Base-by-base conservation (phyloP, 1,139 yeast genomes). In the Pichia cactophila region DNA sequence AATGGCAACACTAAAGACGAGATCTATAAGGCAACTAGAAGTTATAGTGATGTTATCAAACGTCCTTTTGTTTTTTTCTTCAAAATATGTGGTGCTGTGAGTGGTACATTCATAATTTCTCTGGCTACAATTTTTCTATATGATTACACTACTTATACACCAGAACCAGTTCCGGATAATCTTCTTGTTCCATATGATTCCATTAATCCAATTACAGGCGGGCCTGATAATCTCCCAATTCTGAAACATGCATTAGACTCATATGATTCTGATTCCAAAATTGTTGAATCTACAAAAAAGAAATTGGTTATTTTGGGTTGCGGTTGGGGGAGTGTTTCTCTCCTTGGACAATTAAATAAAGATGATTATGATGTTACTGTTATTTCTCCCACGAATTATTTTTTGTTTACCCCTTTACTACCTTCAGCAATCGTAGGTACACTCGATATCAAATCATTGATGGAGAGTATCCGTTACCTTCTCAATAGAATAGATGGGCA, bases 161-260 rank as follows among this genome's bases (percentile, higher is more conserved):
- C 62, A 4, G 57, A 57, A 4, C 58, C 54, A 33, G 42, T 51
- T 10, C 56, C 57, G 12, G 63, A 66, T 9, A 61, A 70, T 39
- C 47, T 63, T 26, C 41, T 57, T 11, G 63, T 81, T 23, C 75
- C 81, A 7, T 62, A 67, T 17, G 66, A 70, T 28, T 83, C 85
- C 0, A 60, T 80, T 42, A 59, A 70, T 44, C 85, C 86, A 23
- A 67, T 69, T 35, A 61, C 61, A n/a, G 86, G 86, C 6, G 87
- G 87, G 1, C 86, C 86, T 26, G 83, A 81, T 60, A 79, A 81
- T 56, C 64, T 81, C 49, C 86, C 85, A 2, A 75, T 81, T 36
- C 67, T 78, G 50, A 70, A 70, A 38, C 70, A 74, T 39, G 73
- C 73, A 52, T 64, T 81, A 47, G 86, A 80, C 58, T 75, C 75